Evolutionary conservation across 371 early-diverging fungal genomes (phyloP).

Genomic region (Conidiobolus incongruus): DNA sequence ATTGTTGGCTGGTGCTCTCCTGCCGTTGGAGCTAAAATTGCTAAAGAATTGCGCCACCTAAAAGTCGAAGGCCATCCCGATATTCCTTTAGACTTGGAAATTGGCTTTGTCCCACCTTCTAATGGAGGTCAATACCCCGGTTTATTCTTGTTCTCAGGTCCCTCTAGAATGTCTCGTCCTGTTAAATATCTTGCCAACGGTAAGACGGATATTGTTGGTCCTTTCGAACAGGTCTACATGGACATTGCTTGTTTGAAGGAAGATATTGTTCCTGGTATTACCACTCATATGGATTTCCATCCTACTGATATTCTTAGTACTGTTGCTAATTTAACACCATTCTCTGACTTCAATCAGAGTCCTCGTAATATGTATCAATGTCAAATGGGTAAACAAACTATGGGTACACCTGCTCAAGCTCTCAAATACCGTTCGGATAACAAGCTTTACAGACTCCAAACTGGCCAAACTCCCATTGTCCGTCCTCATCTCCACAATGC

Average conservation of each 20-base stretch:
- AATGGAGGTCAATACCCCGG: conserved; percentile 92
- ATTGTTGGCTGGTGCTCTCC: conserved; percentile 77
- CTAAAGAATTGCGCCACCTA: conserved; percentile 47
- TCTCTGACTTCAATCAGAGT: conserved; percentile 96
- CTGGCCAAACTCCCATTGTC: conserved; percentile 93
- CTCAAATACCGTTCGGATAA: conserved; percentile 86
- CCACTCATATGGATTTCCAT: conserved; percentile 81
- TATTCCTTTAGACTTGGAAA: conserved; percentile 59
- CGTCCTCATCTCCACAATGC: conserved; percentile 68
- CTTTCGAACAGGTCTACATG: conserved; percentile 97
- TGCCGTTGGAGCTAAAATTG: conserved; percentile 35
- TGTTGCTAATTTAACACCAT: conserved; percentile 96
- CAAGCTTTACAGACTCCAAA: conserved; percentile 91
- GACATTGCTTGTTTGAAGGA: conserved; percentile 89
- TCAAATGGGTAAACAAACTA: conserved; percentile 99
- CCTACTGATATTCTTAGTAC: conserved; percentile 89
- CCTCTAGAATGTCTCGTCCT: conserved; percentile 89
- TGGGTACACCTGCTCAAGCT: conserved; percentile 93
- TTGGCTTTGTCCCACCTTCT: conserved; percentile 72
- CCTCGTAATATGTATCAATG: conserved; percentile 99
- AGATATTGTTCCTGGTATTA: conserved; percentile 64
- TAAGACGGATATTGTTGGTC: conserved; percentile 70
- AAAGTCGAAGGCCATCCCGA: conserved; percentile 28
- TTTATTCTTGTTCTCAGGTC: conserved; percentile 73
- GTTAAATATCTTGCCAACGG: conserved; percentile 72